Conservation (phyloP, 1,139 yeast genomes). For the Trichomonascaceae sp. region DNA sequence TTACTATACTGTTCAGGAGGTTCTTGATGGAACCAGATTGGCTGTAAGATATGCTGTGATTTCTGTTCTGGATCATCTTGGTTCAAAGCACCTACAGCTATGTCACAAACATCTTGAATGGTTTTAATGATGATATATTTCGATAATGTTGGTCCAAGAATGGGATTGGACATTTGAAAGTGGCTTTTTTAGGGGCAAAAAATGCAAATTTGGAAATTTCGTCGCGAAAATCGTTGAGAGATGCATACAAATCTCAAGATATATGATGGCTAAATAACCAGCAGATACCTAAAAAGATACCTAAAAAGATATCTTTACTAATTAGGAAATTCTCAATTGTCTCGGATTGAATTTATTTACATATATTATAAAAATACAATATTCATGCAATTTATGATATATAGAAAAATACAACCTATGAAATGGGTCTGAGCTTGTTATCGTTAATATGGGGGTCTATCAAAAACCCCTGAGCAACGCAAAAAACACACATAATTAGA, state of each 20-base stretch:
- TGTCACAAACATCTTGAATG: neutral
- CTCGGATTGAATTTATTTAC: too few species aligned
- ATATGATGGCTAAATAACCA: neutral
- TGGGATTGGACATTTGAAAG: neutral
- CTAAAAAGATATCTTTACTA: neutral
- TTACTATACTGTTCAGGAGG: neutral
- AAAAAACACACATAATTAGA: neutral
- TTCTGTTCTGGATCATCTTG: neutral
- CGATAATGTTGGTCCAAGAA: neutral
- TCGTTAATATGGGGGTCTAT: neutral
- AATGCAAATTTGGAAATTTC: neutral
- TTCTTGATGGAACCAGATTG: neutral
- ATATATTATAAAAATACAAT: too few species aligned
- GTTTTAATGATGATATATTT: neutral
- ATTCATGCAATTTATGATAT: neutral
- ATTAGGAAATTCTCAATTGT: too few species aligned
- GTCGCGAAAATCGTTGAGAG: neutral
- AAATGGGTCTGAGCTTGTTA: neutral
- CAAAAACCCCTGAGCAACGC: neutral
- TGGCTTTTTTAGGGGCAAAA: neutral
- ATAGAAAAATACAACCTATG: neutral
- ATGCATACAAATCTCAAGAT: neutral
- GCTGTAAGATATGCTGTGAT: neutral
- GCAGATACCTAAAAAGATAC: neutral
- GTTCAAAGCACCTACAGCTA: neutral